Conservation (phyloP, 257 asterid genomes). For the Solanum dulcamara region DNA sequence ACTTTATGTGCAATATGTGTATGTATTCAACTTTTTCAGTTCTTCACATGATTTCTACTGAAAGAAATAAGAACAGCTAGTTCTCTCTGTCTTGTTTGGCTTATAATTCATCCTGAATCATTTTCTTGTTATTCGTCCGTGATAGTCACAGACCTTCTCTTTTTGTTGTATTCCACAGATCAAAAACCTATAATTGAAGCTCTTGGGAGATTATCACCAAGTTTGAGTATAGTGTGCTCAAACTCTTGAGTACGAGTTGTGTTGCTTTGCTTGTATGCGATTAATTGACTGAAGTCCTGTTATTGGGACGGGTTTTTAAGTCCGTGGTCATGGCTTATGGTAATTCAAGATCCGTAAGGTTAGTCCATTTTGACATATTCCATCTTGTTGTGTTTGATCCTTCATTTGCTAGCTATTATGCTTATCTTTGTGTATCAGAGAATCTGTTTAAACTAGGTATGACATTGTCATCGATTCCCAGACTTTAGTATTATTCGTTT, state of each 20-base stretch:
- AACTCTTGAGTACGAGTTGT: neutral
- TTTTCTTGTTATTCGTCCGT: conserved; percentile 11
- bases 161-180: conserved; percentile 21
- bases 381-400: neutral
- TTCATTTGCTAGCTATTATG: neutral
- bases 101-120: conserved; percentile 13
- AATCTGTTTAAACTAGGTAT: neutral
- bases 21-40: conserved; percentile 12
- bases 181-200: conserved; percentile 7
- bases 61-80: conserved; percentile 22
- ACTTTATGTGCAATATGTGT: conserved; percentile 18
- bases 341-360: conserved; percentile 77
- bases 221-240: neutral
- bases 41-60: conserved; percentile 57
- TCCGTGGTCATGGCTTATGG: conserved; percentile 41
- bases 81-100: conserved; percentile 22
- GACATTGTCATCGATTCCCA: neutral
- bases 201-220: neutral
- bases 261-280: neutral
- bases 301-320: conserved; percentile 6
- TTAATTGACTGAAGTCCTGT: neutral
- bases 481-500: neutral
- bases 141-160: conserved; percentile 1
- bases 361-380: neutral
- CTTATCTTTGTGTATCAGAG: neutral